These are phyloP conservation scores for Boletus reticuloceps DNA, from an alignment of 768 basidiomycete genomes.

Conservation along the genomic window DNA sequence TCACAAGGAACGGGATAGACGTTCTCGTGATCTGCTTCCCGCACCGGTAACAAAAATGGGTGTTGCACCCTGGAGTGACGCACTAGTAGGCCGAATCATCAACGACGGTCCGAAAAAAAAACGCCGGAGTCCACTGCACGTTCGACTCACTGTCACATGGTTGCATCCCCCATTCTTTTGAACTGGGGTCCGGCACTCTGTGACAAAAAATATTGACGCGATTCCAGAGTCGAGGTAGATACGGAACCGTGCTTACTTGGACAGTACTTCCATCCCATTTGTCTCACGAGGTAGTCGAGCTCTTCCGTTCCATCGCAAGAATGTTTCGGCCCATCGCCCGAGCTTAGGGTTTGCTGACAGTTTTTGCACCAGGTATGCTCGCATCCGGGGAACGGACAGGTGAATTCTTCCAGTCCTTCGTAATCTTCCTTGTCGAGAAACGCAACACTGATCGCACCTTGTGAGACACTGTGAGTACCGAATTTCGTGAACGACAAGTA, in stretches of 20 bases:
- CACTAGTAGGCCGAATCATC: constrained; percentile 35
- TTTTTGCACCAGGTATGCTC: constrained; percentile 57
- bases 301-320: constrained; percentile 59
- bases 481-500: not conserved
- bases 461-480: not conserved
- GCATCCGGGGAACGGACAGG: constrained; percentile 51
- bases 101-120: not conserved
- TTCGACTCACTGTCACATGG: constrained; percentile 53
- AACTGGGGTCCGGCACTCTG: constrained; percentile 45
- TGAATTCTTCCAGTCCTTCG: constrained; percentile 37
- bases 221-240: not conserved
- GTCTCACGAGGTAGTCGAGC: constrained; percentile 44
- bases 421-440: constrained; percentile 52
- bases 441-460: constrained; percentile 50
- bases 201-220: not conserved
- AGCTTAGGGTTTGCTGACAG: constrained; percentile 42
- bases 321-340: constrained; percentile 37
- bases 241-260: constrained; percentile 39
- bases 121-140: not conserved
- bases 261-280: constrained; percentile 61
- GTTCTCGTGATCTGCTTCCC: constrained; percentile 45
- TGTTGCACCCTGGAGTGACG: constrained; percentile 50
- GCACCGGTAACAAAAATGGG: constrained; percentile 55
- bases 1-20: constrained; percentile 29
- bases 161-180: constrained; percentile 56